Base-by-base conservation (phyloP, 148 eudicot species). In the Drosera capensis region DNA sequence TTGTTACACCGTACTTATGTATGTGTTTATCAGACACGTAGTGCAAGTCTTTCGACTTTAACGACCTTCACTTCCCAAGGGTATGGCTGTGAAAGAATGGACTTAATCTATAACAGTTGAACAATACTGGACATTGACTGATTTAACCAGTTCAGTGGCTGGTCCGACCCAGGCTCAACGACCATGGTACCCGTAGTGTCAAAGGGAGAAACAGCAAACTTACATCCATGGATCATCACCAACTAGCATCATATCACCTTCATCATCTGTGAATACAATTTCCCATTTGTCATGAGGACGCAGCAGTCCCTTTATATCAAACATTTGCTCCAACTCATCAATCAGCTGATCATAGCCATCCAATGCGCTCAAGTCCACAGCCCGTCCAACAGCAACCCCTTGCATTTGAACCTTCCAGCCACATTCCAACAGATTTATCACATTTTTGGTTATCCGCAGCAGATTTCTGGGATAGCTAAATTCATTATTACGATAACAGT, bases 171-270 rank as follows among this genome's bases (percentile, higher is more conserved):
- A 15, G 16, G 1, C 20, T 14, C 13, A 8, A 23, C 12, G 13
- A 44, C 7, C 9, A 14, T 20, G 26, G 28, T 20, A 2, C 11
- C 12, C 3, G 11, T 28, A n/a, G 17, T 5, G 13, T 7, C 3
- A 25, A 0, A 13, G 3, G 25, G 7, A 14, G n/a, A 35, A 1
- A 15, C n/a, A n/a, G n/a, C n/a, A n/a, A 41, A 71, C 95, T 84
- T 60, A 90, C 99, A 20, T 60, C 95, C 95, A 90, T 4, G 99
- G 95, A 64, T 90, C 74, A 50, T 84, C 97, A 9, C 97, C 93
- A 67, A 81, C 72, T 29, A 80, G 87, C 95, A 84, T 90, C 93
- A 70, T 71, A 54, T 90, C 95, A 9, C 95, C 97, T 57, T 84
- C 99, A 28, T 78, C 69, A 38, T 90, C 99, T 7, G 95, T 90